Base-by-base conservation (phyloP, 371 early-diverging fungal genomes). In the Syncephalastrum contaminatum region DNA sequence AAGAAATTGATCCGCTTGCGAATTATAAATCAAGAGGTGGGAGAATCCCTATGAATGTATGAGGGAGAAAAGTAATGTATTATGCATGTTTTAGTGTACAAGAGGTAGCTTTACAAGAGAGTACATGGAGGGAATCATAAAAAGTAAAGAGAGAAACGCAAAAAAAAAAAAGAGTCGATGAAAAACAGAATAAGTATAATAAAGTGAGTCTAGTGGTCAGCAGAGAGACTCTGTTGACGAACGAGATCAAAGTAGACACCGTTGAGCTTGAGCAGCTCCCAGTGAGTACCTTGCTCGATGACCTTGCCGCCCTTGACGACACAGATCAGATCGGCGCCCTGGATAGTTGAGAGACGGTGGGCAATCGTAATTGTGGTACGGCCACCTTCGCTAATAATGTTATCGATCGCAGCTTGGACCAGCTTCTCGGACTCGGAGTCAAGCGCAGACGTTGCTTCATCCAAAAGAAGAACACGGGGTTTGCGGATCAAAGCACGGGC, bases 391-490 rank as follows among this genome's bases (percentile, higher is more conserved):
- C 67, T 88, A 8, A 85, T 63, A 4, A 94, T 90, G 30, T 68
- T 75, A 60, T 93, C 91, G 40, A 98, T 73, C 0, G 95, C 97
- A 48, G 81, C 80, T 63, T 97, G 94, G 4, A 99, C 93, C 19
- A 92, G 67, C 56, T 85, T 86, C 70, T 99, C 99, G 43, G 89
- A 87, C 62, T 92, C 87, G 21, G 90, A 86, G 70, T 97, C 97
- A 45, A 97, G 63, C 0, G 97, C 96, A 4, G 92, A 90, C 1
- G 99, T 99, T 0, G 99, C 96, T 69, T 99, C 99, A 65, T 99
- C 99, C 30, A 99, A 70, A 30, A 99, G 83, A 12, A 69, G 56
- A 6, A 65, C 58, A 7, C 48, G 46, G n/a, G 67, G 72, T 15
- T 67, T 64, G 4, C 72, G 68, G 49, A 70, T 66, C 27, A 70